Evolutionary conservation across 257 asterid species (phyloP), one percentile per base, ranked within the genome.

Genomic region (Datura wrightii): DNA sequence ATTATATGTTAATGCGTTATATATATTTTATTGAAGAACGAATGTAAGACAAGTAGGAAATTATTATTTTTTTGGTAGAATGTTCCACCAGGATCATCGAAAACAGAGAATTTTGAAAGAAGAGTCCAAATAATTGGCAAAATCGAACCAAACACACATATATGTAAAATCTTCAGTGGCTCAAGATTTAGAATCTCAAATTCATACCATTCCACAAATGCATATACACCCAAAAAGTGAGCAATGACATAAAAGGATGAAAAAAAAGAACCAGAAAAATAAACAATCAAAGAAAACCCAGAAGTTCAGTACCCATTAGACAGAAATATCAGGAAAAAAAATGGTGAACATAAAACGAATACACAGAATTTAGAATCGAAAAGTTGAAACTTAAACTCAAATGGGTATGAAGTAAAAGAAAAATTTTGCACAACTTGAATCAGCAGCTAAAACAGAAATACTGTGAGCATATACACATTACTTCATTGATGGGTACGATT

Each of bases 41-140:
- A 69, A 39, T 37, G 6, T 37, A 60, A 15, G 63, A 62, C 79
- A 70, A 41, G 16, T 10, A 82, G 36, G 63, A 85, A 60, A 59
- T 4, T 5, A 71, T 24, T 67, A 56, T 69, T 46, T 52, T 48
- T 76, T 52, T 6, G 79, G 63, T 85, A 83, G 62, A 84, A 91
- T 24, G 69, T 85, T 66, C 41, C 88, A 85, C 87, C 85, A 86
- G 34, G 84, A 83, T 41, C 84, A 84, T 86, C 71, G 58, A 76
- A 79, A 63, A 70, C 59, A 66, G 59, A 42, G 8, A 63, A 67
- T 50, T 39, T n/a, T 67, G 50, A 34, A 88, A 74, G 0, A 46
- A 48, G 8, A 74, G 60, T 74, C 14, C 81, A 48, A 74, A 46
- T 11, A 74, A 48, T 48, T 19, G 5, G 19, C 59, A 41, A 72